Evolutionary conservation across 2,329 filamentous ascomycete genomes (phyloP), one percentile per base, ranked within the genome.

Genomic region (Capronia epimyces): DNA sequence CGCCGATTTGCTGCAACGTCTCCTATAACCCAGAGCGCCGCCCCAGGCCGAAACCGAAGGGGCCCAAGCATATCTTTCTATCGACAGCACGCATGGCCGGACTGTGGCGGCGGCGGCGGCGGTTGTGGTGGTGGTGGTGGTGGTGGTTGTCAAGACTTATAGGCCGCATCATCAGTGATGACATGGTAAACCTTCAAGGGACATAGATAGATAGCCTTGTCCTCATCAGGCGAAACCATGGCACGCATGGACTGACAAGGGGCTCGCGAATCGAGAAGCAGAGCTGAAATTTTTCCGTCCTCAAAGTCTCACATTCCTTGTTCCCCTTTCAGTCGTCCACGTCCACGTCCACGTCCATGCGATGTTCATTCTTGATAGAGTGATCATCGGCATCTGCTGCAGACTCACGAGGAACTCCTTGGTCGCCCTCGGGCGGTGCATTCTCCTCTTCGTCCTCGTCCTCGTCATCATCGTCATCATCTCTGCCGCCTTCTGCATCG

Each of bases 281-380:
- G 10, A 27, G 10, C 24, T 27, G 5, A 5, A 5, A 27, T 27
- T 10, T 10, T 27, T 27, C 5, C 24, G 16, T 16, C 16, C 32
- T 15, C 31, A 37, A 7, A 36, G 6, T n/a, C 5, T 5, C n/a
- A 36, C 12, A 27, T 32, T 6, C 7, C 29, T 32, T 32, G 3
- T 32, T n/a, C 8, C 42, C n/a, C 18, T 44, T 20, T 52, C 46
- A 49, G 6, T 49, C 49, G 37, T 46, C 53, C 27, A 48, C 3
- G n/a, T 55, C 52, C 52, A 37, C 15, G n/a, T 51, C 52, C 49
- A 13, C 16, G 1, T 42, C 13, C 3, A 37, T 44, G 6, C 15
- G 10, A 27, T 29, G 18, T 27, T 44, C 40, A 5, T n/a, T 12
- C 18, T 50, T 50, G 25, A 44, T 48, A 21, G 10, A 15, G 13